Percentiles rank a stretch among this genome's conserved stretches.
Evolutionary conservation across 1,284 basidiomycete species (phyloP).

Genomic region (Sutorius eximius): DNA sequence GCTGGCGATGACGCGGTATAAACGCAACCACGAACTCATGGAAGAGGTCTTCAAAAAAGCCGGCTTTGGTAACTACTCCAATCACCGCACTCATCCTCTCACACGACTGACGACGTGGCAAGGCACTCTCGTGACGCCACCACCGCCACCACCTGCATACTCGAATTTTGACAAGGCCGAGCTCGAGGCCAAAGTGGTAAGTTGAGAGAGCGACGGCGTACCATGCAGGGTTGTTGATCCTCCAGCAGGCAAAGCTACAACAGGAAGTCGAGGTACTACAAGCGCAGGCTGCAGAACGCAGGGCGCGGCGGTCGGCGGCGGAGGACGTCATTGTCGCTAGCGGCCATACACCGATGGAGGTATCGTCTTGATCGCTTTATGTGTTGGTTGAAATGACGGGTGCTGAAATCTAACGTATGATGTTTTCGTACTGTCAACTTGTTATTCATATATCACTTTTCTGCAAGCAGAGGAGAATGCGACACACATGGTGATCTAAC

Average conservation of each 20-base stretch:
- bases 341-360: slow-evolving; percentile 37
- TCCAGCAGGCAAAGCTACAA: slow-evolving; percentile 27
- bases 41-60: slow-evolving; percentile 74
- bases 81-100: background rate
- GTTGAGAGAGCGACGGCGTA: slow-evolving; percentile 21
- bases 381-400: background rate
- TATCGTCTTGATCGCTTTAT: slow-evolving; percentile 11
- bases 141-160: slow-evolving; percentile 49
- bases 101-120: slow-evolving; percentile 2
- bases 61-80: slow-evolving; percentile 52
- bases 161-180: slow-evolving; percentile 61
- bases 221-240: slow-evolving; percentile 1
- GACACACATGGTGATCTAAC: background rate
- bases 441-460: background rate
- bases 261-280: slow-evolving; percentile 30
- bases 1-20: slow-evolving; percentile 68
- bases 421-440: background rate
- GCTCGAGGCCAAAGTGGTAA: slow-evolving; percentile 58
- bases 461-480: background rate
- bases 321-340: slow-evolving; percentile 36
- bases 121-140: slow-evolving; percentile 48
- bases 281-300: slow-evolving; percentile 37
- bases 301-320: slow-evolving; percentile 26
- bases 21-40: slow-evolving; percentile 79
- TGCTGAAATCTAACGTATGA: background rate